Conservation (phyloP, 148 eudicot species). For the Amaranthus hypochondriacus region DNA sequence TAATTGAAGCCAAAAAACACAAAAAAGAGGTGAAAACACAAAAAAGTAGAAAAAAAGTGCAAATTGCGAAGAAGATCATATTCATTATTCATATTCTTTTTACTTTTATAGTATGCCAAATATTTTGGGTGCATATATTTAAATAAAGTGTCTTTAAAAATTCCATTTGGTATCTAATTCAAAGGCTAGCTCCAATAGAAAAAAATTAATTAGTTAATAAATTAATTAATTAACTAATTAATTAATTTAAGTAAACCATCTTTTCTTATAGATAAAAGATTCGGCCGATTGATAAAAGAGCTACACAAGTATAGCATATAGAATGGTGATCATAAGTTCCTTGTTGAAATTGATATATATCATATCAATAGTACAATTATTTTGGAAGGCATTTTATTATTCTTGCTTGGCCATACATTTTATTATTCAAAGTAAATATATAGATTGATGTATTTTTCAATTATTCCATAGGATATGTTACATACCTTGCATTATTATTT, state of each 20-base stretch:
- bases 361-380: constrained; percentile 17
- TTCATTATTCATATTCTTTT: not conserved
- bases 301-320: constrained; percentile 8
- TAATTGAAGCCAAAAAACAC: too few relatives aligned
- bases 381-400: constrained; percentile 14
- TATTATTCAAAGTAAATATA: constrained; percentile 15
- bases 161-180: constrained; percentile 18
- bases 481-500: not conserved
- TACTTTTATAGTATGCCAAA: not conserved
- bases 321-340: constrained; percentile 13
- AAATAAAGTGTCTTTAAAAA: constrained; percentile 6
- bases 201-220: not conserved
- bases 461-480: constrained; percentile 17
- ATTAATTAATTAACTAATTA: too few relatives aligned
- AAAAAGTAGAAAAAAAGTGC: not conserved
- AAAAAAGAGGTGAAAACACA: too few relatives aligned
- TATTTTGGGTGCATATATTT: not conserved
- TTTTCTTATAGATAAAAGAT: not conserved
- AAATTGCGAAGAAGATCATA: not conserved
- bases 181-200: constrained; percentile 24
- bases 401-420: not conserved
- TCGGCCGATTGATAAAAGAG: not conserved
- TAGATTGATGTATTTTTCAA: constrained; percentile 1
- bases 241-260: not conserved
- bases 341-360: constrained; percentile 4